A percentile compares a stretch with the other conserved stretches of the same genome.
These are phyloP conservation scores for Monosporascus cannonballus DNA, from an alignment of 2,329 filamentous ascomycete species.

Conservation along the genomic window DNA sequence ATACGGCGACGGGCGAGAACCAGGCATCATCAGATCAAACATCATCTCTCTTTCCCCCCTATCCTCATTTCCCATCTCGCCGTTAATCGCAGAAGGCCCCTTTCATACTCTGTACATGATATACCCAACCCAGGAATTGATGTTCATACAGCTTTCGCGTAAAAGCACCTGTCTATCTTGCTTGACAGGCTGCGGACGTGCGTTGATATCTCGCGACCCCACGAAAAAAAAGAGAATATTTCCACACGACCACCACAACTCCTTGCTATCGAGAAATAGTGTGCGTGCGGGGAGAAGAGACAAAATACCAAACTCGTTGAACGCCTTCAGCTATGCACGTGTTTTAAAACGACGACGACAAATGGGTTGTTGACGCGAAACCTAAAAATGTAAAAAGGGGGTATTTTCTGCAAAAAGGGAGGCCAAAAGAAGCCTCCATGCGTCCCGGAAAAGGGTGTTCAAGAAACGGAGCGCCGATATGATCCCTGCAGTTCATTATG, in stretches of 20 bases:
- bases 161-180: background rate
- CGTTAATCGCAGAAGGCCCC: background rate
- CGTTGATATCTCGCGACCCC: background rate
- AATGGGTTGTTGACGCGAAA: background rate
- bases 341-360: conserved; percentile 2
- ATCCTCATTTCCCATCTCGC: background rate
- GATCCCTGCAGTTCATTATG: conserved; percentile 29
- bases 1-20: background rate
- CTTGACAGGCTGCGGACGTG: background rate
- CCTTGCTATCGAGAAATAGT: conserved; percentile 5
- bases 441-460: background rate
- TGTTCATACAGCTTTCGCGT: background rate
- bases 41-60: background rate
- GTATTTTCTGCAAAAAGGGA: conserved; percentile 5
- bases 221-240: background rate
- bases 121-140: background rate
- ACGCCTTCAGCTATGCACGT: conserved; percentile 24
- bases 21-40: background rate
- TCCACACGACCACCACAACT: background rate
- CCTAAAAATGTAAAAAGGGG: conserved; percentile 4
- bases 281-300: conserved; percentile 6
- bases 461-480: background rate
- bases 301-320: conserved; percentile 6
- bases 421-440: background rate
- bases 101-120: background rate